Evolutionary conservation across 2,329 filamentous ascomycete species (phyloP).

Genomic region (Microcyclospora pomicola): DNA sequence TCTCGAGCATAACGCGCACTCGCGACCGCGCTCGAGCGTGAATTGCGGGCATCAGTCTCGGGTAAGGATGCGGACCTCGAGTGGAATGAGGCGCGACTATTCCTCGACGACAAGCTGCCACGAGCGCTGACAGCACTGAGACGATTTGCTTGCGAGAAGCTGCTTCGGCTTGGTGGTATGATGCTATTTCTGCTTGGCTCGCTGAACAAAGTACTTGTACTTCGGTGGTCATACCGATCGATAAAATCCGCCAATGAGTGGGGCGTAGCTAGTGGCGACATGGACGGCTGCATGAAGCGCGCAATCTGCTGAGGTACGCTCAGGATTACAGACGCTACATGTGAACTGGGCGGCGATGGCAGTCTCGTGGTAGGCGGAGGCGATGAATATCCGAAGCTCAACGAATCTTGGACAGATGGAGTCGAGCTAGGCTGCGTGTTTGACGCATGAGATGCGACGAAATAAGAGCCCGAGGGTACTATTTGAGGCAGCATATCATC

Average conservation of each 20-base stretch:
- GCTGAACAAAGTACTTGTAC: slow-evolving; percentile 20
- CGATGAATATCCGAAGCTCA: background rate
- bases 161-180: slow-evolving; percentile 3
- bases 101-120: slow-evolving; percentile 13
- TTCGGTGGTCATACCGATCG: slow-evolving; percentile 35
- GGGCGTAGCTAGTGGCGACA: slow-evolving; percentile 27
- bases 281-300: slow-evolving; percentile 16
- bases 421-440: slow-evolving; percentile 27
- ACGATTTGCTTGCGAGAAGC: slow-evolving; percentile 1
- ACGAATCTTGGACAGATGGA: background rate
- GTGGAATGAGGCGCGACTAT: slow-evolving; percentile 17
- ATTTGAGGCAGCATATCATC: slow-evolving; percentile 49
- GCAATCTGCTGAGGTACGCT: slow-evolving; percentile 19
- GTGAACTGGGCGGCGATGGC: slow-evolving; percentile 6
- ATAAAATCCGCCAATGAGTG: slow-evolving; percentile 41
- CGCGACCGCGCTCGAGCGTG: slow-evolving; percentile 7
- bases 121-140: slow-evolving; percentile 3
- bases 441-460: slow-evolving; percentile 8
- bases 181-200: background rate
- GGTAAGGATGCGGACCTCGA: slow-evolving; percentile 18
- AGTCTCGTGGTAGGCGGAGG: slow-evolving; percentile 4
- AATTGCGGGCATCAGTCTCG: slow-evolving; percentile 10
- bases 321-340: slow-evolving; percentile 7
- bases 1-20: slow-evolving; percentile 30
- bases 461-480: slow-evolving; percentile 32